Conservation (phyloP, 2,329 filamentous ascomycete species). For the Colletotrichum cuscutae region DNA sequence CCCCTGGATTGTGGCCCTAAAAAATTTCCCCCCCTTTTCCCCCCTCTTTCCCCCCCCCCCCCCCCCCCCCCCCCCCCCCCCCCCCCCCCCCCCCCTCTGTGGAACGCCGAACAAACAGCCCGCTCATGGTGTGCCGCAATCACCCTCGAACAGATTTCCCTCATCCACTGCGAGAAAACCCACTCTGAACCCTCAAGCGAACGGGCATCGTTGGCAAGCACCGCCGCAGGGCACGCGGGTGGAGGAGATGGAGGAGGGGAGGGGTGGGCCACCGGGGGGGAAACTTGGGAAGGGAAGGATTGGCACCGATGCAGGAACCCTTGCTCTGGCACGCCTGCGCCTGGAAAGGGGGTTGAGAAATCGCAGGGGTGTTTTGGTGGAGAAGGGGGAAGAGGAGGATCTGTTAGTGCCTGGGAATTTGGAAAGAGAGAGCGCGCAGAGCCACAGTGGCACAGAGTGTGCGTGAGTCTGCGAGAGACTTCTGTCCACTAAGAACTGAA, state of each 20-base stretch:
- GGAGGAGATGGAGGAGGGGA: not conserved
- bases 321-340: slow-evolving; percentile 22
- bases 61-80: too few relatives aligned
- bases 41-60: too few relatives aligned
- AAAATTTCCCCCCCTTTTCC: too few relatives aligned
- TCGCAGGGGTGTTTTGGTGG: slow-evolving; percentile 1
- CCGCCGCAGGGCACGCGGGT: not conserved
- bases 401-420: not conserved
- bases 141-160: not conserved
- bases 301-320: slow-evolving; percentile 8
- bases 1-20: too few relatives aligned
- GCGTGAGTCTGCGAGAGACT: not conserved
- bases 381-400: not conserved
- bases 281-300: not conserved
- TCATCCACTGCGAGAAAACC: not conserved
- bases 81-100: not conserved
- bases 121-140: not conserved
- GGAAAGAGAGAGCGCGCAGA: not conserved
- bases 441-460: not conserved
- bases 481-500: not conserved
- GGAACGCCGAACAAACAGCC: not conserved
- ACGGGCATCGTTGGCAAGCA: not conserved
- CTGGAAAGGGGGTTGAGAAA: slow-evolving; percentile 16
- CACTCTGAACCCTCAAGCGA: not conserved
- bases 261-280: too few relatives aligned